Conservation (phyloP, 352 stramenopile genomes). For the Phytophthora pisi region DNA sequence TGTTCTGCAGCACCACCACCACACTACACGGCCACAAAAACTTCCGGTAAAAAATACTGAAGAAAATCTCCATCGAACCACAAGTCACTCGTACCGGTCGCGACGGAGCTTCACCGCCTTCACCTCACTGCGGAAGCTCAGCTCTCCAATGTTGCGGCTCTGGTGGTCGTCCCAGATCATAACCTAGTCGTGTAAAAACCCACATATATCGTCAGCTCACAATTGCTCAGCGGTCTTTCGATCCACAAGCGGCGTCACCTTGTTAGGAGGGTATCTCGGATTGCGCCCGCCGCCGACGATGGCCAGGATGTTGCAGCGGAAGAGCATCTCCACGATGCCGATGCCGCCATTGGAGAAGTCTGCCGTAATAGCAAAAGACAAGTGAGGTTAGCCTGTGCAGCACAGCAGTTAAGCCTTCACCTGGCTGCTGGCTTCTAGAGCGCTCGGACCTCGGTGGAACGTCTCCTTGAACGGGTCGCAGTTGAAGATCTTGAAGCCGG, state of each 20-base stretch:
- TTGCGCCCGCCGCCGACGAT: constrained; percentile 93
- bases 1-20: constrained; percentile 96
- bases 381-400: neutral
- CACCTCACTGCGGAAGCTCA: constrained; percentile 97
- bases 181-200: constrained; percentile 61
- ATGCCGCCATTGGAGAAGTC: constrained; percentile 96
- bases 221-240: no score
- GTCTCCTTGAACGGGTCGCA: constrained; percentile 97
- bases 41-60: neutral
- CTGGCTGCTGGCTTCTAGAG: neutral
- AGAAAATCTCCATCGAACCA: neutral
- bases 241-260: constrained; percentile 49
- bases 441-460: constrained; percentile 87
- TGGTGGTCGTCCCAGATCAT: constrained; percentile 99
- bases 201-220: no score
- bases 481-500: constrained; percentile 99
- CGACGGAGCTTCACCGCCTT: constrained; percentile 95
- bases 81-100: constrained; percentile 70
- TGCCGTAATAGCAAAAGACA: constrained; percentile 19
- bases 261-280: constrained; percentile 96
- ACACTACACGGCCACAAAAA: constrained; percentile 65
- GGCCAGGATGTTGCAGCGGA: constrained; percentile 98
- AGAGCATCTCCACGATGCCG: constrained; percentile 99
- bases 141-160: constrained; percentile 97
- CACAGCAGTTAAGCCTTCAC: neutral